Conservation (phyloP, 164 flowering plant genomes). For the Tetracentron sinense region DNA sequence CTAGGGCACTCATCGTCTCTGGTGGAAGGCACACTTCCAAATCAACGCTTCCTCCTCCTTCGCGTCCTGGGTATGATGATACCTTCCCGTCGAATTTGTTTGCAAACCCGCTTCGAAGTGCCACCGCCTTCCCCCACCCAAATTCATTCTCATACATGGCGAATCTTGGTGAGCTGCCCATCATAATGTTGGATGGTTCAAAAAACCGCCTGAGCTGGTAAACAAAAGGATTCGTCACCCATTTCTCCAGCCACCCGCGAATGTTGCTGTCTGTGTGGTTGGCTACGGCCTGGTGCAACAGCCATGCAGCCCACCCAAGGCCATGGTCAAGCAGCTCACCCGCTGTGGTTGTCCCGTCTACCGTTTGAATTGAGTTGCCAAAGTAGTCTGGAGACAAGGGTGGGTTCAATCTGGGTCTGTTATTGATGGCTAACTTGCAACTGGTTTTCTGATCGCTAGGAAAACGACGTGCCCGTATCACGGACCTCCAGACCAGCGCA, state of each 20-base stretch:
- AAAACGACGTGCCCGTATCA: conserved; percentile 34
- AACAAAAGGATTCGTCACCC: conserved; percentile 24
- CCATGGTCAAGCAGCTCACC: conserved; percentile 33
- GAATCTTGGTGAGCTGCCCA: conserved; percentile 52
- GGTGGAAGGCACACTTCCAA: conserved; percentile 41
- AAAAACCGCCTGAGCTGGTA: conserved; percentile 20
- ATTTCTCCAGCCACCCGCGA: conserved; percentile 12
- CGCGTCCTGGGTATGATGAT: conserved; percentile 37
- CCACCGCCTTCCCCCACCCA: conserved; percentile 49
- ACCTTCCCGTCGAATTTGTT: conserved; percentile 47
- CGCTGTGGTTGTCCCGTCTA: conserved; percentile 17
- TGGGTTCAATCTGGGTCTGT: conserved; percentile 39
- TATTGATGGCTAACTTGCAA: conserved; percentile 30
- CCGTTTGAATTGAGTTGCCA: conserved; percentile 33
- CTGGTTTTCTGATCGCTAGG: conserved; percentile 23
- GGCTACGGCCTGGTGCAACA: conserved; percentile 30
- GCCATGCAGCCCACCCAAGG: conserved; percentile 46
- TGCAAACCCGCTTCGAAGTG: conserved; percentile 43
- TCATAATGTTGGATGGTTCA: conserved; percentile 28
- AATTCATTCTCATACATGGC: conserved; percentile 45
- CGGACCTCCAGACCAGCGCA: conserved; percentile 49
- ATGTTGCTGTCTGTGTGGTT: conserved; percentile 21
- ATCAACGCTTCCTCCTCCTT: conserved; percentile 53
- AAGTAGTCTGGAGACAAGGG: conserved; percentile 37
- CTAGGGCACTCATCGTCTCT: conserved; percentile 34